Evolutionary conservation across 106 monocot genomes (phyloP), one percentile per base, ranked within the genome.

Genomic region (Dendrobium huoshanense): DNA sequence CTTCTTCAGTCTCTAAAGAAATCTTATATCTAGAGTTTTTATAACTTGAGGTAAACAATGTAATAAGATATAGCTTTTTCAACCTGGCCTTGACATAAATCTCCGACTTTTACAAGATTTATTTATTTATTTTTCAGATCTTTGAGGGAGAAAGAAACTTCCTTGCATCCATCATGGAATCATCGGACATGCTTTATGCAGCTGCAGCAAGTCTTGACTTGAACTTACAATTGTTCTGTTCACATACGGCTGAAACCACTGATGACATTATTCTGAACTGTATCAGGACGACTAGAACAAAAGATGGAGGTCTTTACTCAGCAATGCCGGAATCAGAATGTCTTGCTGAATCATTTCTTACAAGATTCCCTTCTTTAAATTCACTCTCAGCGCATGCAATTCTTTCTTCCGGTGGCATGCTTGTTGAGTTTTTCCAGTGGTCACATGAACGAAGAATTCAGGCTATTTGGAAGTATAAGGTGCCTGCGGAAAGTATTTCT

Each of bases 321-420:
- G 48, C 83, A 78, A 91, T 95, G 85, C 81, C 89, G 65, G 99
- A 95, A 83, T 91, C 88, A 75, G 95, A 99, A 87, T 88, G 85
- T 11, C 78, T 95, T 43, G 93, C 85, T 79, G 95, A 99, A 85
- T 91, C 91, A 41, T 99, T 99, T 85, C 85, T 95, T 10, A 88
- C 89, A 75, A 88, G 77, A 61, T 99, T 99, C 84, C 88, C 94
- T 78, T 98, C 97, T 24, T 84, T 98, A 80, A 92, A 92, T 85
- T 82, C 99, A 42, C 86, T 99, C 73, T 91, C 99, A 79, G 99
- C 99, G 78, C 89, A 99, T 79, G 90, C 86, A 16, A 91, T 99
- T 73, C 81, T 99, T 59, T 90, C 88, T 61, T 93, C 88, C 33
- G 87, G 91, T 27, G 89, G 89, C 72, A 82, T 80, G 18, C 90